Evolutionary conservation across 139 green algal species (phyloP), one percentile per base, ranked within the genome.

Genomic region (Chlamydomonas urium): DNA sequence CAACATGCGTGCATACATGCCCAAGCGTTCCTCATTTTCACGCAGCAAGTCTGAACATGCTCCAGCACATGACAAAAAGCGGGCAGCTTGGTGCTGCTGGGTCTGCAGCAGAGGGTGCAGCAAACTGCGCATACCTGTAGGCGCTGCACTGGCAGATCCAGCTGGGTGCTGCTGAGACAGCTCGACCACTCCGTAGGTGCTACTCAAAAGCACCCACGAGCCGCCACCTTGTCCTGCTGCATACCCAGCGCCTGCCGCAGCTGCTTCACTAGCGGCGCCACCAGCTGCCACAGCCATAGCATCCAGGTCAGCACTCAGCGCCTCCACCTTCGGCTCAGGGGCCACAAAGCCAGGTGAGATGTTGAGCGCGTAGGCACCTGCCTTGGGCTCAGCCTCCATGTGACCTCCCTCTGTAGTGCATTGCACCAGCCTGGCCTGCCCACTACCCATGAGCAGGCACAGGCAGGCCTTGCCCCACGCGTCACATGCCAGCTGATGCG

Each of bases 141-240:
- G 45, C 45, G 21, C 17, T 21, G 17, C 45, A 56, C 45, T 21
- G 45, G 45, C 21, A 56, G 45, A 26, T 56, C 17, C 21, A 56
- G 45, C 45, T 56, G 45, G 17, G 17, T 26, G 17, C 45, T 21
- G 45, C 17, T 56, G 33, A 24, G 21, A 42, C 24, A 83, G n/a
- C 72, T 77, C 72, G 48, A 83, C n/a, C 24, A 83, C 61, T 23
- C 77, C 77, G 50, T 79, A 83, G 0, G 77, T 83, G 29, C 67
- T 60, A 50, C 53, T 79, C 19, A 83, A 62, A 23, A 79, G 28
- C 2, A 79, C 50, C 72, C 77, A 83, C 5, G 24, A 33, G 35
- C 29, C 57, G 60, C 28, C 67, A 26, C 47, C 47, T 37, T 31
- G 23, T 2, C 21, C 62, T 8, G 21, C 62, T 17, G 21, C 62